Conservation (phyloP, 2,329 filamentous ascomycete species). For the Colletotrichum sojae region DNA sequence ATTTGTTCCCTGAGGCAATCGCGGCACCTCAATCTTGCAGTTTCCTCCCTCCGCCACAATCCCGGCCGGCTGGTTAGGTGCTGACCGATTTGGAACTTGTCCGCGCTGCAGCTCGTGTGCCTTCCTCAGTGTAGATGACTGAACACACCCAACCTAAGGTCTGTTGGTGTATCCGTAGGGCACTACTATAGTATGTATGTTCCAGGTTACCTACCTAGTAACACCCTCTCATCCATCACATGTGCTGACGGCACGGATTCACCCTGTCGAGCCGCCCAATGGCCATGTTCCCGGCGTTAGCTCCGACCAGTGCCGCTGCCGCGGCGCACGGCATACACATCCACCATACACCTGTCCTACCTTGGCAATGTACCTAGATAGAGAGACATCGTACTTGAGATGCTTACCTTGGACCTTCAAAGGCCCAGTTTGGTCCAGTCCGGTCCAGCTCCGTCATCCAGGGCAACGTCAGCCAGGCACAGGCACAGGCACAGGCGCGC, state of each 20-base stretch:
- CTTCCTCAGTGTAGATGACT: background rate
- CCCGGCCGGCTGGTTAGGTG: conserved; percentile 19
- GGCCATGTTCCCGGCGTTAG: conserved; percentile 8
- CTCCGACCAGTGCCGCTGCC: conserved; percentile 10
- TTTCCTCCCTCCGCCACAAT: conserved; percentile 15
- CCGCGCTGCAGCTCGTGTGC: conserved; percentile 8
- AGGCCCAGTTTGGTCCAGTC: conserved; percentile 2
- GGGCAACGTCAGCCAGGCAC: conserved; percentile 4
- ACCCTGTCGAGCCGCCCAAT: conserved; percentile 15
- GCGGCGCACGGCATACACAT: conserved; percentile 13
- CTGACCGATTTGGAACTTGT: conserved; percentile 11
- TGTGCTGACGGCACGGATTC: too few relatives aligned
- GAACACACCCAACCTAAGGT: too few relatives aligned
- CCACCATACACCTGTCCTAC: background rate
- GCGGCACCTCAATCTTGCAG: conserved; percentile 1
- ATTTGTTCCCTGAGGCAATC: background rate
- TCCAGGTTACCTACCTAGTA: background rate
- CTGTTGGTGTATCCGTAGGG: too few relatives aligned
- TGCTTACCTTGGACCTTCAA: background rate
- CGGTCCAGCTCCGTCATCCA: conserved; percentile 3
- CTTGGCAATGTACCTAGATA: conserved; percentile 2
- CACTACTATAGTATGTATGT: too few relatives aligned
- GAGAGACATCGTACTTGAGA: background rate
- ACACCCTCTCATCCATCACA: too few relatives aligned
- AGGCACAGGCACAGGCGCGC: background rate